Percentiles rank a stretch among this genome's conserved stretches.
Conservation (phyloP, 306 rosid genomes). For the Pachyrhizus erosus region DNA sequence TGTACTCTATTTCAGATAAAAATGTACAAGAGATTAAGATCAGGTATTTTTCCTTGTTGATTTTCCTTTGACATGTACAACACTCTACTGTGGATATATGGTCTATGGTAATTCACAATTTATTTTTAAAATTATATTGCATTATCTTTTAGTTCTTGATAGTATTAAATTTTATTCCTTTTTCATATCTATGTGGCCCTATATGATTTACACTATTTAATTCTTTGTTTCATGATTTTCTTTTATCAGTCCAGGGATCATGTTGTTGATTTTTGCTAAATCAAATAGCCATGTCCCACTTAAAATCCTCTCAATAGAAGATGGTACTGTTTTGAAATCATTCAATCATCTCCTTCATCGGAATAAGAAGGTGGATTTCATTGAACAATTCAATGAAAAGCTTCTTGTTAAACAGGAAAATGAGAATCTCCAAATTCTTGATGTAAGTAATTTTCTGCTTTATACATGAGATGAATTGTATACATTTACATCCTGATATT, state of each 20-base stretch:
- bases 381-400: constrained; percentile 97
- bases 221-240: constrained; percentile 32
- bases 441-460: constrained; percentile 62
- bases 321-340: constrained; percentile 94
- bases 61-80: constrained; percentile 2
- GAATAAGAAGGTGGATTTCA: constrained; percentile 95
- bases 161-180: neutral
- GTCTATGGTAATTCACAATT: constrained; percentile 7
- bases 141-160: constrained; percentile 26
- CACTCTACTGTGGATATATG: constrained; percentile 8
- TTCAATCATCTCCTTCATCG: constrained; percentile 95
- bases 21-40: constrained; percentile 97
- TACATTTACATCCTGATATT: constrained; percentile 24
- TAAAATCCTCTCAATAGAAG: constrained; percentile 93
- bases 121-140: neutral
- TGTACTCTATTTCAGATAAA: constrained; percentile 89
- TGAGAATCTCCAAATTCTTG: constrained; percentile 95
- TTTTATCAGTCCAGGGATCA: constrained; percentile 85
- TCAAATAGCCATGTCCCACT: constrained; percentile 90
- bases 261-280: constrained; percentile 85
- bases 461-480: neutral
- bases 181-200: neutral
- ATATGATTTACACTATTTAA: constrained; percentile 11
- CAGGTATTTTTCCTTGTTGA: constrained; percentile 58
- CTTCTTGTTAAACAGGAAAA: constrained; percentile 98